Percentiles rank a stretch among this genome's conserved stretches.
Conservation (phyloP, 1,284 basidiomycete species). For the Porodaedalea pini region DNA sequence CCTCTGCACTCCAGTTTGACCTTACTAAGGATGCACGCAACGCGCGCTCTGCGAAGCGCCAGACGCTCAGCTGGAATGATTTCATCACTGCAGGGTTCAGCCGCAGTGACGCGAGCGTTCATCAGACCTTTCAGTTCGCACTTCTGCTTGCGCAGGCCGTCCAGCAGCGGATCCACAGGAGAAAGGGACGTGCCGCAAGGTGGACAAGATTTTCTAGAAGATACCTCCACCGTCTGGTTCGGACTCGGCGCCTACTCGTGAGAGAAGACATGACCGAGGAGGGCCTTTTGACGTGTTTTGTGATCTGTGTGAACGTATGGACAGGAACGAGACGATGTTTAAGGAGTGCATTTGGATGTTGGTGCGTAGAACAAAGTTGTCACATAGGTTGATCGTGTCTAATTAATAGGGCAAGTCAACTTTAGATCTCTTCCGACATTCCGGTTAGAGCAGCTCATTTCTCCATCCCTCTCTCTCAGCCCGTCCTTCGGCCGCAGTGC, state of each 20-base stretch:
- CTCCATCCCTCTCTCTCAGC: conserved; percentile 9
- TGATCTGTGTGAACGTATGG: conserved; percentile 83
- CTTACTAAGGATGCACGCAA: conserved; percentile 81
- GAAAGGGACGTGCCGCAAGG: conserved; percentile 67
- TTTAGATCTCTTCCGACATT: conserved; percentile 64
- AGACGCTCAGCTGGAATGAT: conserved; percentile 83
- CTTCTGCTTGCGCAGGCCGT: conserved; percentile 63
- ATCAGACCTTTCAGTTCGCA: conserved; percentile 78
- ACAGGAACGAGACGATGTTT: conserved; percentile 69
- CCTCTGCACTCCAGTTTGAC: conserved; percentile 81
- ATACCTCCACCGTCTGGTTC: conserved; percentile 76
- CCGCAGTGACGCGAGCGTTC: conserved; percentile 68
- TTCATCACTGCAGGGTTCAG: conserved; percentile 80
- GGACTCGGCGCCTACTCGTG: conserved; percentile 78
- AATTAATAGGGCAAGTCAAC: conserved; percentile 55
- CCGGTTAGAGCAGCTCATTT: background rate
- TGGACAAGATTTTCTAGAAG: conserved; percentile 76
- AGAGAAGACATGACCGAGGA: conserved; percentile 78
- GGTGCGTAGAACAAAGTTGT: conserved; percentile 45
- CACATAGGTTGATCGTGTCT: background rate
- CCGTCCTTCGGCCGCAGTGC: conserved; percentile 18
- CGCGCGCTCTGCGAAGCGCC: conserved; percentile 68
- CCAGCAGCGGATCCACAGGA: conserved; percentile 66
- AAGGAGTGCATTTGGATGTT: conserved; percentile 89
- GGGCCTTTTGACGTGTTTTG: conserved; percentile 85